Evolutionary conservation across 164 flowering plant genomes (phyloP).

Genomic region (Stephania japonica): DNA sequence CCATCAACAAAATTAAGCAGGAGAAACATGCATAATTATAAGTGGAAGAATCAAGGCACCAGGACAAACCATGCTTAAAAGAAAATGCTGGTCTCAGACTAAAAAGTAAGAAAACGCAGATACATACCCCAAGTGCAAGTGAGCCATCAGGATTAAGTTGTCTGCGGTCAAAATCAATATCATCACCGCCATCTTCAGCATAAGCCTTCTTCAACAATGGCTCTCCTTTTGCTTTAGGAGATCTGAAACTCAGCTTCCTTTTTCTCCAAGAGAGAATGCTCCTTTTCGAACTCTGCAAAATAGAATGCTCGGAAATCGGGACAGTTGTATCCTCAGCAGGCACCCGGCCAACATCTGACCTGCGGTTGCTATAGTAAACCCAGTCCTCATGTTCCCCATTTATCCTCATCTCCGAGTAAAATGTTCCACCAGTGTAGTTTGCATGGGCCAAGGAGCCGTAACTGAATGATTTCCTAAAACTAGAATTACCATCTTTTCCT

Average conservation of each 20-base stretch:
- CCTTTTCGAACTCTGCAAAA: constrained; percentile 49
- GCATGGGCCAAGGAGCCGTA: constrained; percentile 87
- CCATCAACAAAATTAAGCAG: background rate
- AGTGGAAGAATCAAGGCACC: background rate
- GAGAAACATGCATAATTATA: background rate
- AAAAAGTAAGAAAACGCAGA: background rate
- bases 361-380: constrained; percentile 80
- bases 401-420: constrained; percentile 42
- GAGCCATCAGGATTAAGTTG: constrained; percentile 95
- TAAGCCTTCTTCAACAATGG: constrained; percentile 84
- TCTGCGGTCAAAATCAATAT: constrained; percentile 92
- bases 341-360: constrained; percentile 68
- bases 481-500: constrained; percentile 36
- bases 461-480: constrained; percentile 74
- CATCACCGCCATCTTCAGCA: constrained; percentile 99
- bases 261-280: constrained; percentile 91
- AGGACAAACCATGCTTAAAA: background rate
- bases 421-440: constrained; percentile 65
- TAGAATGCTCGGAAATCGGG: constrained; percentile 37
- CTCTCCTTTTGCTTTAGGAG: constrained; percentile 92
- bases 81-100: background rate
- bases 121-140: constrained; percentile 50
- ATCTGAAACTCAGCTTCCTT: constrained; percentile 85
- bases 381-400: constrained; percentile 64
- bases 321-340: constrained; percentile 40